Evolutionary conservation across 2,329 filamentous ascomycete genomes (phyloP).

Genomic region (Fusarium acutatum): DNA sequence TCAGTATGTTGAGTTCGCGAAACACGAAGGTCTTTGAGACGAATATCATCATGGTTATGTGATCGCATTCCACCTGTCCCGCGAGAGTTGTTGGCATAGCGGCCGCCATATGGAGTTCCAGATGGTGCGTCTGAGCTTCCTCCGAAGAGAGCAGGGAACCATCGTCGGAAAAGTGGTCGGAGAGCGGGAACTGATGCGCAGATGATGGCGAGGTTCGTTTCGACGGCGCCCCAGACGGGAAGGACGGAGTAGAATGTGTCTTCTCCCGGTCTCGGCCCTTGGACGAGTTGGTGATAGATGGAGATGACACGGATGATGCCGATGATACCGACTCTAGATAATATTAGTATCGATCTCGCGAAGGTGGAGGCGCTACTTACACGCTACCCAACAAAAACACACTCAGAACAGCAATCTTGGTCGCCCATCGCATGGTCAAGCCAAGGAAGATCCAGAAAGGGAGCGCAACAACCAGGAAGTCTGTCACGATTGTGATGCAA

Average conservation of each 20-base stretch:
- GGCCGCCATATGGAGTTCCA: conserved; percentile 10
- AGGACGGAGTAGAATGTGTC: conserved; percentile 41
- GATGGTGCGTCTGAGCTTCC: conserved; percentile 23
- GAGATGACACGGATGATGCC: conserved; percentile 47
- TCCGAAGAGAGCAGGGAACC: conserved; percentile 45
- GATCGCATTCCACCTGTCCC: conserved; percentile 32
- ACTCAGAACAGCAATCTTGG: conserved; percentile 50
- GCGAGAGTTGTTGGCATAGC: conserved; percentile 23
- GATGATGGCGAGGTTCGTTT: conserved; percentile 49
- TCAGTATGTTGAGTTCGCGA: conserved; percentile 43
- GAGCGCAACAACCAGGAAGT: conserved; percentile 50
- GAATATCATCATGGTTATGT: conserved; percentile 18
- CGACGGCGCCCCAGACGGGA: conserved; percentile 47
- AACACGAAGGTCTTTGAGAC: conserved; percentile 31
- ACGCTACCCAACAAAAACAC: conserved; percentile 51
- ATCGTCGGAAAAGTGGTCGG: conserved; percentile 45
- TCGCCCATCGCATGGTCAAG: conserved; percentile 49
- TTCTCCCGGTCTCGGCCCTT: conserved; percentile 33
- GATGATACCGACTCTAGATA: conserved; percentile 44
- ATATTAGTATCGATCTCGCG: not conserved
- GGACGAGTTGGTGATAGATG: conserved; percentile 36
- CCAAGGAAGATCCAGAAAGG: conserved; percentile 53
- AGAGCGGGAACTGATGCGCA: conserved; percentile 48
- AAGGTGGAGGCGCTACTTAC: conserved; percentile 36
- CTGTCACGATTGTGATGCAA: conserved; percentile 52